Percentiles rank a stretch among this genome's conserved stretches.
Conservation (phyloP, 768 basidiomycete genomes). For the Pleurotus sapidus region DNA sequence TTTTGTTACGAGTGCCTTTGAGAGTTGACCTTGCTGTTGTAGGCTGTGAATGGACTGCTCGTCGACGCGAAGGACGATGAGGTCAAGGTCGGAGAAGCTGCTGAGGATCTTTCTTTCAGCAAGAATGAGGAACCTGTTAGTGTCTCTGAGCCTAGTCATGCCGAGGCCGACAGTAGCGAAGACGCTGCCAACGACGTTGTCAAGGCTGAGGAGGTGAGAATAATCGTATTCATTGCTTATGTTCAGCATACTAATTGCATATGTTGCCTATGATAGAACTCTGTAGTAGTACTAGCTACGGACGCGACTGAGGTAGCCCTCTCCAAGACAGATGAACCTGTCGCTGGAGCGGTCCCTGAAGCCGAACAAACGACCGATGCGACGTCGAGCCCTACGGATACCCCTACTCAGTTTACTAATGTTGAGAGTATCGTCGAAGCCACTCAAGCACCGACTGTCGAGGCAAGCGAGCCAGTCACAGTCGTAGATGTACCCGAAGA, state of each 20-base stretch:
- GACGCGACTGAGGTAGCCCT: background rate
- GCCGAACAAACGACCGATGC: background rate
- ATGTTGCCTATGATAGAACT: too few relatives aligned
- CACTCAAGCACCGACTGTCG: background rate
- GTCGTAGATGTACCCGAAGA: background rate
- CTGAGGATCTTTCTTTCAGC: background rate
- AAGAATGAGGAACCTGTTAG: background rate
- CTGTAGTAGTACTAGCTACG: background rate
- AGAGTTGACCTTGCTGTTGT: background rate
- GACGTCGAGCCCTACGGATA: background rate
- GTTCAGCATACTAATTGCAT: too few relatives aligned
- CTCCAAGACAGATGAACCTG: background rate
- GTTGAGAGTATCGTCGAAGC: background rate
- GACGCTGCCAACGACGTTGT: background rate
- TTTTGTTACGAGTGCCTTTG: too few relatives aligned
- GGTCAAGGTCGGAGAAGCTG: background rate
- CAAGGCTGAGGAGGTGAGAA: too few relatives aligned
- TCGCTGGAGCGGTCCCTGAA: background rate
- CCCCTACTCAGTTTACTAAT: background rate
- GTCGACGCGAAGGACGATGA: background rate
- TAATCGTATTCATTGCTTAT: too few relatives aligned
- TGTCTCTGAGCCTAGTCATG: background rate
- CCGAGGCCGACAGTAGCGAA: background rate
- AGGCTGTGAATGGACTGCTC: background rate
- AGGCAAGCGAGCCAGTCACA: background rate